Base-by-base conservation (phyloP, 148 eudicot genomes). In the Chenopodium formosanum region DNA sequence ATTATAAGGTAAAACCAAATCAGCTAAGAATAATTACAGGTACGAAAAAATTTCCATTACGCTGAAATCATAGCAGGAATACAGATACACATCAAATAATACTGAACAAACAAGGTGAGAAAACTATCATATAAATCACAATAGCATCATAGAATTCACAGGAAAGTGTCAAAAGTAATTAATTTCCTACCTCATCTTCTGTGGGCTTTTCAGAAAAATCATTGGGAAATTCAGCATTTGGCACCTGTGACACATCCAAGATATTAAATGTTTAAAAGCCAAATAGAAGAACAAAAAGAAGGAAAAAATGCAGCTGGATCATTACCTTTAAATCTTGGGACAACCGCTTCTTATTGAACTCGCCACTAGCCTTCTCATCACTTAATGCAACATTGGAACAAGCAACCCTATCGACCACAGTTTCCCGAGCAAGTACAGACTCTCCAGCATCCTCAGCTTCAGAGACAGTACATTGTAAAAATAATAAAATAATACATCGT, bases 401-500 rank as follows among this genome's bases (percentile, higher is more conserved):
- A 80, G 78, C 64, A 62, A 74, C 76, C 34, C 48, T 65, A 70
- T 82, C 74, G 34, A 76, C 85, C 17, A 27, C 67, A 34, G 78
- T 25, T 44, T 87, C 79, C 66, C 73, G 77, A 77, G 70, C 80
- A 79, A 48, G 34, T 27, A 81, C 75, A 8, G 88, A 78, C 34
- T 87, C 89, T 81, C 83, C 79, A 78, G 86, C 83, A 81, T 84
- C 83, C 77, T 81, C 83, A 83, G 75, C 89, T 87, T 78, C 84
- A 80, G 32, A n/a, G 5, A 16, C 53, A 22, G 70, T 50, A 72
- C 11, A 78, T 76, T 32, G 78, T 22, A 34, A 76, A 32, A 63
- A n/a, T n/a, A n/a, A n/a, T n/a, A n/a, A n/a, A n/a, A n/a, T n/a
- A n/a, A n/a, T n/a, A n/a, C n/a, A n/a, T n/a, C n/a, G n/a, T n/a